Evolutionary conservation across 1,284 basidiomycete genomes (phyloP).

Genomic region (Fomitopsis palustris): DNA sequence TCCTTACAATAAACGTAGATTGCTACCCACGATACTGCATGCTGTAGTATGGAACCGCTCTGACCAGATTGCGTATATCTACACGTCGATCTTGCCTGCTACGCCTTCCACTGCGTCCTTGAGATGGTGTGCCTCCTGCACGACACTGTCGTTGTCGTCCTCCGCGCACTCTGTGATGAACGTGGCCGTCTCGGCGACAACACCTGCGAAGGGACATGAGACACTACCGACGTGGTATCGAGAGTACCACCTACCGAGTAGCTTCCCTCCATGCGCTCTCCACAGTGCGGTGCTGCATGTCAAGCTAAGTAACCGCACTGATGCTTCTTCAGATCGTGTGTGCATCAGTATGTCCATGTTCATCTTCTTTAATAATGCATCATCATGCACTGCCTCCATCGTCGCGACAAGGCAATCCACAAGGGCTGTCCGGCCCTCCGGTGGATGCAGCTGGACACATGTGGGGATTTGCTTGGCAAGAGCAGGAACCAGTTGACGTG

Average conservation of each 20-base stretch:
- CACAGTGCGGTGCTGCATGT: constrained; percentile 72
- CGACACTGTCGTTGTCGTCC: constrained; percentile 78
- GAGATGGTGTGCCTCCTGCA: constrained; percentile 59
- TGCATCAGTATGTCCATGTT: constrained; percentile 87
- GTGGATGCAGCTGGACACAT: constrained; percentile 34
- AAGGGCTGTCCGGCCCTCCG: constrained; percentile 39
- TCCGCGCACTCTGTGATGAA: constrained; percentile 81
- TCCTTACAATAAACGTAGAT: not conserved
- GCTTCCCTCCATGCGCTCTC: constrained; percentile 71
- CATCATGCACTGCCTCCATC: constrained; percentile 53
- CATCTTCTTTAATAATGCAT: constrained; percentile 71
- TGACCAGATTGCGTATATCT: not conserved
- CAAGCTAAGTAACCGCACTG: constrained; percentile 68
- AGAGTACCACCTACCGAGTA: constrained; percentile 54
- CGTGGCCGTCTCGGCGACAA: constrained; percentile 74
- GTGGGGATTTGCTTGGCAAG: constrained; percentile 66
- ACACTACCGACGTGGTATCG: not conserved
- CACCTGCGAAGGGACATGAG: constrained; percentile 39
- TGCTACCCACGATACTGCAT: not conserved
- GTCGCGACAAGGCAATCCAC: constrained; percentile 51
- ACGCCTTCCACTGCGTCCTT: constrained; percentile 67
- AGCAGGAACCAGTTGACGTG: constrained; percentile 56
- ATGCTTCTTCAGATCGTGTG: constrained; percentile 76
- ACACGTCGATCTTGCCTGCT: constrained; percentile 55
- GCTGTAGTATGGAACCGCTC: not conserved